Evolutionary conservation across 805 yeast species (phyloP).

Genomic region (Teunomyces tritomae): DNA sequence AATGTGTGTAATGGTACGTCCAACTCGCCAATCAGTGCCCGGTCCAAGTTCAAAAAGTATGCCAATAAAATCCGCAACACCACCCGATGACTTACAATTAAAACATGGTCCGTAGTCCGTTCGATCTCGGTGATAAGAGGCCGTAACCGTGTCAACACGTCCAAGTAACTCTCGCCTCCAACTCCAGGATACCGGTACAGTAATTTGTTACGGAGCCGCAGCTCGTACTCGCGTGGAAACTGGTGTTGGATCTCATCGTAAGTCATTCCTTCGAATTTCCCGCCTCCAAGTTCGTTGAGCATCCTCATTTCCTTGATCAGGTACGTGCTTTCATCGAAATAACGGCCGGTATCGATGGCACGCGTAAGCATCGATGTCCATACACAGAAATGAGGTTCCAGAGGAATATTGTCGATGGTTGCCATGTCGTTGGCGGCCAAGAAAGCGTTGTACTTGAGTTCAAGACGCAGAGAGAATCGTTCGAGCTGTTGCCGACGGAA

Average conservation of each 20-base stretch:
- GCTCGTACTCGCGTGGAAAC: conserved; percentile 75
- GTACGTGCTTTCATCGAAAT: conserved; percentile 70
- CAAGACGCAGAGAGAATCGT: conserved; percentile 46
- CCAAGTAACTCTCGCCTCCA: conserved; percentile 94
- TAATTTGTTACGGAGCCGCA: conserved; percentile 74
- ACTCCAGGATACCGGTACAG: conserved; percentile 93
- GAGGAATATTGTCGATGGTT: conserved; percentile 31
- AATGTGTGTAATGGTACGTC: conserved; percentile 93
- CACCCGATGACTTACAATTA: conserved; percentile 85
- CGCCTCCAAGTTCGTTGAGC: conserved; percentile 93
- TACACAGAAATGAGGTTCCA: conserved; percentile 78
- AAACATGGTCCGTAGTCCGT: conserved; percentile 81
- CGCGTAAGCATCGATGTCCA: conserved; percentile 90
- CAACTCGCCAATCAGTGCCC: conserved; percentile 78
- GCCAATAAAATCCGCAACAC: conserved; percentile 85
- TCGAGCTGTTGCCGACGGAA: conserved; percentile 64
- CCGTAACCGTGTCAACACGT: conserved; percentile 84
- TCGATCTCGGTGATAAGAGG: conserved; percentile 92
- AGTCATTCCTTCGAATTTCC: conserved; percentile 89
- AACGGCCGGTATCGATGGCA: conserved; percentile 72
- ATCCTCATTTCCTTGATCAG: conserved; percentile 86
- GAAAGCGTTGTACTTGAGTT: conserved; percentile 37
- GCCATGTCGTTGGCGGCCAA: conserved; percentile 24
- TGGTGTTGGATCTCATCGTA: conserved; percentile 75
- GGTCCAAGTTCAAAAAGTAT: conserved; percentile 79